Conservation (phyloP, 108 stramenopile genomes). For the Skeletonema grethae region DNA sequence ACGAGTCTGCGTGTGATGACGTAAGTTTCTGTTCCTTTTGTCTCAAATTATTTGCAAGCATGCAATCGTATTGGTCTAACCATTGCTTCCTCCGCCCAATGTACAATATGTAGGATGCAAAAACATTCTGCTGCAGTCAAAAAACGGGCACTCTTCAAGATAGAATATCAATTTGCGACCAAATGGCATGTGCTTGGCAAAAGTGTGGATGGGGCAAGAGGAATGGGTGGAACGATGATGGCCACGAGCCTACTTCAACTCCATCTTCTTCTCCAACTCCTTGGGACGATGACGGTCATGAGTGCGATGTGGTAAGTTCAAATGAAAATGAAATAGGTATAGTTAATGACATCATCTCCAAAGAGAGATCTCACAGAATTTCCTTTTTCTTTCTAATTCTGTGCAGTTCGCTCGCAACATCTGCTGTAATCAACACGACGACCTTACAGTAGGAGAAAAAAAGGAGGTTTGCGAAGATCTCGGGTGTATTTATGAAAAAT, state of each 20-base stretch:
- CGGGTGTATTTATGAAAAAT: conserved; percentile 3
- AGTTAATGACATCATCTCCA: too few species aligned
- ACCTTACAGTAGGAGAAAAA: background rate
- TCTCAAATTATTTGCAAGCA: background rate
- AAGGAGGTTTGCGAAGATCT: background rate
- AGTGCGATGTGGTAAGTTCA: conserved; percentile 1
- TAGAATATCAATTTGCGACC: background rate
- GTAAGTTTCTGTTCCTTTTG: background rate
- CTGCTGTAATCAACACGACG: background rate
- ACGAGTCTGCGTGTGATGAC: background rate
- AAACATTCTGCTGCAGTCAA: background rate
- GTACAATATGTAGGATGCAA: background rate
- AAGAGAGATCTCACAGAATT: too few species aligned
- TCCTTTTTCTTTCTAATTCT: background rate
- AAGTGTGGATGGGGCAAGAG: background rate
- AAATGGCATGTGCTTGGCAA: background rate
- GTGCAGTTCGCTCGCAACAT: background rate
- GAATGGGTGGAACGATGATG: background rate
- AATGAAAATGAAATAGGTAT: background rate
- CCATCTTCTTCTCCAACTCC: background rate
- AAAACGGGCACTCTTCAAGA: background rate
- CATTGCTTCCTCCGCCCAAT: background rate
- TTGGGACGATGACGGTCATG: background rate
- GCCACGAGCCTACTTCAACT: background rate
- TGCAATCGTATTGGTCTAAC: background rate